These are phyloP conservation scores for Lavandula angustifolia DNA, from an alignment of 257 asterid species.

Conservation along the genomic window DNA sequence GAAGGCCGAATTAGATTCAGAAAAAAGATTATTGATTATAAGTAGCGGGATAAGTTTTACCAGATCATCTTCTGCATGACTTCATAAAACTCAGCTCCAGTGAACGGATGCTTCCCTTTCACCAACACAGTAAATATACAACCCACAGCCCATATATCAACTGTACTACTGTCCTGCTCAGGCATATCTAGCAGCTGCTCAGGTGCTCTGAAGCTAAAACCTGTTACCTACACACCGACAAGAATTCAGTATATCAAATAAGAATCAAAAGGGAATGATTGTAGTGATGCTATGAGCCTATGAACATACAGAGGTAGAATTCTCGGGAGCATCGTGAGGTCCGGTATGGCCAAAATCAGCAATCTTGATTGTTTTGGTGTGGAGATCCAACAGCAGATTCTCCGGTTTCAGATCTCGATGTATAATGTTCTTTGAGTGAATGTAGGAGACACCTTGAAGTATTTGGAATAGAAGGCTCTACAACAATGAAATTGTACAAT, in stretches of 20 bases:
- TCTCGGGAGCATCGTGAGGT: constrained; percentile 14
- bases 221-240: constrained; percentile 22
- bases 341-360: constrained; percentile 25
- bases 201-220: constrained; percentile 17
- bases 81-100: not conserved
- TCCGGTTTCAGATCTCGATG: constrained; percentile 31
- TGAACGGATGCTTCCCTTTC: not conserved
- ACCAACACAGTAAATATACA: constrained; percentile 26
- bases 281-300: not conserved
- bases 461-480: constrained; percentile 31
- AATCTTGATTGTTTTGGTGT: not conserved
- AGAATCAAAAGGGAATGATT: not conserved
- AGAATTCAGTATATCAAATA: not conserved
- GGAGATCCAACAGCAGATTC: constrained; percentile 9
- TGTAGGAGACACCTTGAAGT: constrained; percentile 25
- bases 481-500: not conserved
- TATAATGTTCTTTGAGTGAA: constrained; percentile 22
- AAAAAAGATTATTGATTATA: not conserved
- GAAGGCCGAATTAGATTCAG: constrained; percentile 3
- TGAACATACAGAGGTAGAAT: constrained; percentile 12
- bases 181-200: constrained; percentile 6
- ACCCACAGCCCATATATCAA: constrained; percentile 27
- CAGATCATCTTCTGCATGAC: constrained; percentile 9
- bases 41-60: not conserved
- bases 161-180: not conserved